Evolutionary conservation across 1,284 basidiomycete genomes (phyloP).

Genomic region (Marasmius tenuissimus): DNA sequence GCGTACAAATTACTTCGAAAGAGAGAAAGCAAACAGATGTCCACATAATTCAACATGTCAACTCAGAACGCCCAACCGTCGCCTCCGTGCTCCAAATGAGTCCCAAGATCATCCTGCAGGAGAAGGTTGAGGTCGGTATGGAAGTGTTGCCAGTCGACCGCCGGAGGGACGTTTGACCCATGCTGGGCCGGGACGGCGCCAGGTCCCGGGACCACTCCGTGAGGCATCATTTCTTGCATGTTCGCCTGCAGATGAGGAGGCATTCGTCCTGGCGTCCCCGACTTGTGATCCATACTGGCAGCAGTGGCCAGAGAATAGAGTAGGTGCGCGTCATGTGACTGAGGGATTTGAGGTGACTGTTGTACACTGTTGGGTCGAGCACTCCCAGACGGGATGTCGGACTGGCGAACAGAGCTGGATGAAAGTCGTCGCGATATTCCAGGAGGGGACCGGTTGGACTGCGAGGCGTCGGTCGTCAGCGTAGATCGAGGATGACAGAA

Average conservation of each 20-base stretch:
- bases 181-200: not conserved
- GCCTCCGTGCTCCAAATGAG: slow-evolving; percentile 13
- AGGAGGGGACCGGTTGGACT: not conserved
- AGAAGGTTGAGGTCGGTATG: slow-evolving; percentile 13
- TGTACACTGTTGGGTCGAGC: not conserved
- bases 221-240: not conserved
- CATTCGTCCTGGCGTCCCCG: not conserved
- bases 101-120: slow-evolving; percentile 13
- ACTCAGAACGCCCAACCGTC: slow-evolving; percentile 17
- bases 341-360: not conserved
- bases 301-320: slow-evolving; percentile 16
- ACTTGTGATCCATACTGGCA: slow-evolving; percentile 15
- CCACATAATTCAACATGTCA: not conserved
- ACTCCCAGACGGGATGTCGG: not conserved
- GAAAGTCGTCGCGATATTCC: not conserved
- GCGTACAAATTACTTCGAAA: too few species aligned
- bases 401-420: not conserved
- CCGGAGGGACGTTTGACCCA: not conserved
- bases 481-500: too few species aligned
- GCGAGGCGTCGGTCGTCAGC: too few species aligned
- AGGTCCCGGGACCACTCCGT: not conserved
- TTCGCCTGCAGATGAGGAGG: not conserved
- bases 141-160: slow-evolving; percentile 15
- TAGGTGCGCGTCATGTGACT: slow-evolving; percentile 13
- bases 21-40: too few species aligned